Percentiles rank a stretch among this genome's conserved stretches.
Evolutionary conservation across 164 flowering plant genomes (phyloP).

Genomic region (Magnolia officinalis): DNA sequence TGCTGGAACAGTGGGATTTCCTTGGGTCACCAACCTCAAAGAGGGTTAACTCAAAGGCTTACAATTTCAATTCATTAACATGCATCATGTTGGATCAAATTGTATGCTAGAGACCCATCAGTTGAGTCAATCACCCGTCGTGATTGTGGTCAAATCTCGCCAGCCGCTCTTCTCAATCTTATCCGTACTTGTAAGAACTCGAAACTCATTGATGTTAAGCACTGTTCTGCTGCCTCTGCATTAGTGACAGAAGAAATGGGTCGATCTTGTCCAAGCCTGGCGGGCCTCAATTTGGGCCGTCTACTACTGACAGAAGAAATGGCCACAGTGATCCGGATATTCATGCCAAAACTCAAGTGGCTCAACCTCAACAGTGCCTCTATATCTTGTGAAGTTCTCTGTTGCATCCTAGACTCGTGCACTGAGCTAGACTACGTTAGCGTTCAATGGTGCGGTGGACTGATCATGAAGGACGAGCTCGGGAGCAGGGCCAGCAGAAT

Average conservation of each 20-base stretch:
- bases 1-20: too few species aligned
- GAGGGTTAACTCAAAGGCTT: too few species aligned
- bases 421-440: neutral
- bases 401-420: neutral
- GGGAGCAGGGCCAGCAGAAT: neutral
- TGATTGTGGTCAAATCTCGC: neutral
- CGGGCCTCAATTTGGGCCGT: neutral
- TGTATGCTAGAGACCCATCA: neutral
- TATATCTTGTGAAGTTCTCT: neutral
- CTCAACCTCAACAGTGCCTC: neutral
- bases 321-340: neutral
- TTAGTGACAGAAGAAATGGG: neutral
- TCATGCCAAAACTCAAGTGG: neutral
- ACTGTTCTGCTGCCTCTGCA: neutral
- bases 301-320: neutral
- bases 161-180: neutral
- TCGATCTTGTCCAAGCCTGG: neutral
- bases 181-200: neutral
- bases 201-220: neutral
- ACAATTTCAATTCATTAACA: too few species aligned
- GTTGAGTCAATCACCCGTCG: neutral
- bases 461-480: neutral
- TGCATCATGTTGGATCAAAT: neutral
- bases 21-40: too few species aligned
- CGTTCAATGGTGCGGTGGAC: neutral